Base-by-base conservation (phyloP, 345 rosid species). In the Atalantia buxifolia region DNA sequence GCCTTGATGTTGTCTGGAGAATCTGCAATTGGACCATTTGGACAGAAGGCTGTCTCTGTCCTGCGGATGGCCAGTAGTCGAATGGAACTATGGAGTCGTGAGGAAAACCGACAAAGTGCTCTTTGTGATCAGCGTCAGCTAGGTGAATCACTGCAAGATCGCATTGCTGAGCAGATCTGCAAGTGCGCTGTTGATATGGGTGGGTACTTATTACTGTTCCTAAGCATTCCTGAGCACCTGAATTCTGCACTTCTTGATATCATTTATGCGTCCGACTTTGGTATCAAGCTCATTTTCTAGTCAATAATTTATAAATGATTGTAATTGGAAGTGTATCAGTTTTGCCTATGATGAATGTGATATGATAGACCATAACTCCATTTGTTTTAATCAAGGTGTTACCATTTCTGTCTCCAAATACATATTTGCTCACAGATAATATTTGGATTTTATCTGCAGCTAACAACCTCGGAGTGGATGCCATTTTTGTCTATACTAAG, bases 1-100 rank as follows among this genome's bases (percentile, higher is more conserved):
- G 96, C 93, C 38, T 61, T 92, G 83, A 92, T 92, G 96, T 67
- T 92, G 76, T 92, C 93, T 42, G 96, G 92, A 59, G 93, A 92
- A 80, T 92, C 93, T 14, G 96, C 96, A 25, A 86, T 92, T 53
- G 96, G 93, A 72, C 71, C 80, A 35, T 79, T 75, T 75, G 89
- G 91, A 56, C 88, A 86, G 84, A 92, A 92, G 83, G 93, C 96
- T 63, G 86, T 92, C 35, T 84, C 91, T 62, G 86, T 92, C 40
- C 76, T 92, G 86, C 80, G 72, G 70, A 86, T 79, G 87, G 81
- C 90, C 56, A 90, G 93, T 80, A 83, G 73, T 53, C 83, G 93
- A 72, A 92, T 90, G 92, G 93, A 92, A 80, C 74, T 79, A 14
- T 90, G 90, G 88, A 87, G 82, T 67, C 88, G 83, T 7, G 83